A percentile compares a stretch with the other conserved stretches of the same genome.
phyloP scores from a whole-genome alignment of 2,329 filamentous ascomycete species.

The Phaeosphaeria sp. region DNA sequence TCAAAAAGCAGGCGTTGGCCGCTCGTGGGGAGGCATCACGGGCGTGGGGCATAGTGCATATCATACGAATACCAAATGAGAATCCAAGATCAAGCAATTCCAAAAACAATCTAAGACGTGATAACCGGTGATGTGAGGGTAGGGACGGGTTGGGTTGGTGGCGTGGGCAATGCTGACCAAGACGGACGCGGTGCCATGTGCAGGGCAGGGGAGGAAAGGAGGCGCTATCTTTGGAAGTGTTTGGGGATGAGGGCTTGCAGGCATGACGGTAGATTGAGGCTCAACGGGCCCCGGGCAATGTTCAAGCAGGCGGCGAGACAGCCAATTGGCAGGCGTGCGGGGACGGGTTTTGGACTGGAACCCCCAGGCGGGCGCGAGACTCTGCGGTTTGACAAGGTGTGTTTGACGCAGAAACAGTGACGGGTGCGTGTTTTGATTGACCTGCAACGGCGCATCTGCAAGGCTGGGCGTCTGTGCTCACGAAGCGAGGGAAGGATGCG shows the following conservation, averaged over 20 bases:
- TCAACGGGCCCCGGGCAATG: not conserved
- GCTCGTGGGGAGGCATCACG: slow-evolving; percentile 40
- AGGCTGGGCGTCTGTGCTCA: slow-evolving; percentile 16
- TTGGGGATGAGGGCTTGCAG: slow-evolving; percentile 2
- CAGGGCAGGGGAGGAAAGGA: slow-evolving; percentile 8
- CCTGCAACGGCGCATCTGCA: slow-evolving; percentile 6
- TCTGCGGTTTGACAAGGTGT: slow-evolving; percentile 16
- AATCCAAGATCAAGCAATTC: slow-evolving; percentile 15
- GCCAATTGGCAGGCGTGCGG: not conserved
- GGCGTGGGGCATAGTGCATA: slow-evolving; percentile 40
- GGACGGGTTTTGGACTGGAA: not conserved
- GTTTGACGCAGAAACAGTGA: slow-evolving; percentile 25
- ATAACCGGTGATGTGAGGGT: not conserved
- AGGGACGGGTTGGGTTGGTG: slow-evolving; percentile 6
- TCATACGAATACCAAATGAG: slow-evolving; percentile 43
- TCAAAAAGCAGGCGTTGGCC: slow-evolving; percentile 46
- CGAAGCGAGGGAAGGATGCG: slow-evolving; percentile 17
- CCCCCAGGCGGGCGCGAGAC: slow-evolving; percentile 10
- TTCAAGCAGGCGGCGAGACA: slow-evolving; percentile 1
- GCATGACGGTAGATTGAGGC: slow-evolving; percentile 6
- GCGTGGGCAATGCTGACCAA: slow-evolving; percentile 3
- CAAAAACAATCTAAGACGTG: not conserved
- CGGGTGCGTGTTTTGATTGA: slow-evolving; percentile 11
- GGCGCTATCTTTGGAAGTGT: slow-evolving; percentile 5
- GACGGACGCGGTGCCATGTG: slow-evolving; percentile 1